Evolutionary conservation across 208 protist genomes (phyloP).

Genomic region (Naegleria fowleri): DNA sequence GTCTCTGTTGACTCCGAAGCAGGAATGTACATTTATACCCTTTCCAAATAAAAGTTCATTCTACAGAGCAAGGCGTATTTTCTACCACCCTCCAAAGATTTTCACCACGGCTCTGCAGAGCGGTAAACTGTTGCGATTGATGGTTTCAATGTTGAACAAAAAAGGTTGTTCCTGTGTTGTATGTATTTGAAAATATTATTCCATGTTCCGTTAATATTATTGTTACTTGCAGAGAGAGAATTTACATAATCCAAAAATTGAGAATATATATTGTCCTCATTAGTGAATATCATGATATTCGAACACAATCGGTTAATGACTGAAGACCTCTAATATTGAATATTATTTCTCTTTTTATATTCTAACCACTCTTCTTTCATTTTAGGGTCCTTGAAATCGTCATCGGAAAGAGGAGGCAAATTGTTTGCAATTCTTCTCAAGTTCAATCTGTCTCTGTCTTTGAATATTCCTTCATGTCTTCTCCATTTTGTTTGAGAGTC

Average conservation of each 20-base stretch:
- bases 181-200: too few relatives aligned
- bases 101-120: too few relatives aligned
- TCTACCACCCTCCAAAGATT: too few relatives aligned
- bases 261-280: too few relatives aligned
- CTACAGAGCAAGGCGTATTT: too few relatives aligned
- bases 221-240: too few relatives aligned
- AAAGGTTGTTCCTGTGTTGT: too few relatives aligned
- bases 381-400: neutral
- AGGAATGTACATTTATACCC: neutral
- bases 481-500: neutral
- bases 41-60: neutral
- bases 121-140: too few relatives aligned
- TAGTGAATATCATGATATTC: neutral
- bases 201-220: too few relatives aligned
- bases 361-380: neutral
- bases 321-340: neutral
- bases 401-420: neutral
- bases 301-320: too few relatives aligned
- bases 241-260: too few relatives aligned
- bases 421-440: neutral
- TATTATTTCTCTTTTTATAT: neutral
- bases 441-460: neutral
- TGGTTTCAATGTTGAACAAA: too few relatives aligned
- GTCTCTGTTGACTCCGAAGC: neutral
- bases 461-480: conserved; percentile 11